Base-by-base conservation (phyloP, 108 stramenopile species). In the Mediolabrus comicus region DNA sequence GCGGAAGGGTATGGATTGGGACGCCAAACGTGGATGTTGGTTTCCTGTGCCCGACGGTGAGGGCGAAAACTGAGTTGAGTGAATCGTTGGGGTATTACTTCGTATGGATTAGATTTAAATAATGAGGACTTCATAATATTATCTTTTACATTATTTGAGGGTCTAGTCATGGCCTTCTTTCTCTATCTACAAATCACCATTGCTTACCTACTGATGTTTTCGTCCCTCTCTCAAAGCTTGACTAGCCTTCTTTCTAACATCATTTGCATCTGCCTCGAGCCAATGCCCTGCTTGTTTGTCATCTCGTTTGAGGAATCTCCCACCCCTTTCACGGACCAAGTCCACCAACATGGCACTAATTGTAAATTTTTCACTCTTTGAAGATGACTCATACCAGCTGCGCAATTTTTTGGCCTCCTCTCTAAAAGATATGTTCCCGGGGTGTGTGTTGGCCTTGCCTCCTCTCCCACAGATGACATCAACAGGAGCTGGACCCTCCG, bases 1-100 rank as follows among this genome's bases (percentile, higher is more conserved):
- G 49, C 66, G 92, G 12, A 90, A 88, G 71, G 89, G 89, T 1
- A 90, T 90, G 89, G 85, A 87, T 29, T 92, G 92, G 92, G 92
- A 92, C 69, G 81, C 86, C 24, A 60, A 87, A 10, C 75, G 80
- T 27, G 92, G 92, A 11, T 74, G 87, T 25, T 92, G 91, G 91
- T 82, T 82, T 28, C 90, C 90, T 0, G 43, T 24, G 4, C 59
- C 35, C 1, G 22, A 49, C 1, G 14, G 0, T 24, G 17, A 43
- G 41, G 41, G 41, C n/a, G 41, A 22, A 17, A 49, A 49, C 2
- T 49, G 14, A 41, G 14, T 19, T 49, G 3, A 8, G 3, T n/a
- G n/a, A n/a, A n/a, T n/a, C n/a, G 33, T 33, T 3, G 46, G 19
- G 5, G 46, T 22, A 9, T 22, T 17, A 17, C 22, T 2, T 49